Percentiles rank a stretch among this genome's conserved stretches.
These are phyloP conservation scores for Butyriboletus loyo DNA, from an alignment of 768 basidiomycete genomes.

Conservation along the genomic window DNA sequence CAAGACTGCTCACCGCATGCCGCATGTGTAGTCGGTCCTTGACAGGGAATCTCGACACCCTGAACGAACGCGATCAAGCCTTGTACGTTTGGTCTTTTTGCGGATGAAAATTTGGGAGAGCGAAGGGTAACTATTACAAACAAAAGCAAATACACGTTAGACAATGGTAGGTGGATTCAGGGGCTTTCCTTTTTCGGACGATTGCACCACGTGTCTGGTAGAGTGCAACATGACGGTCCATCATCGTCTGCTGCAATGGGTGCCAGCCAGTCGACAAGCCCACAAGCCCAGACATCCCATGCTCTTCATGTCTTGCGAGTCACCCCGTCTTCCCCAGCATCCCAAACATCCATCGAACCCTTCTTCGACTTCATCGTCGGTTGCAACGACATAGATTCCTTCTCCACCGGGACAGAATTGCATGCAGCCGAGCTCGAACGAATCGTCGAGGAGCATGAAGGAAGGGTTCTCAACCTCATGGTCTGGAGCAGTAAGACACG, in stretches of 20 bases:
- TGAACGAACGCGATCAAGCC: conserved; percentile 26
- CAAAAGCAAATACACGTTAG: conserved; percentile 26
- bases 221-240: background rate
- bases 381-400: conserved; percentile 65
- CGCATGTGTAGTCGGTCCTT: conserved; percentile 37
- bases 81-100: background rate
- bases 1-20: conserved; percentile 51
- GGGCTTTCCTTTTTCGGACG: conserved; percentile 13
- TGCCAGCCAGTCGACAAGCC: conserved; percentile 65
- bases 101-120: conserved; percentile 27
- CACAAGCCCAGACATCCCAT: conserved; percentile 35
- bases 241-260: conserved; percentile 47
- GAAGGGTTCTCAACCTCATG: conserved; percentile 60
- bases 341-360: conserved; percentile 78
- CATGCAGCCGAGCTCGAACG: conserved; percentile 71
- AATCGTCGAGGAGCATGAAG: conserved; percentile 83
- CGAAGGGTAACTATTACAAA: conserved; percentile 14
- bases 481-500: conserved; percentile 85
- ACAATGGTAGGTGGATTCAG: too few relatives aligned
- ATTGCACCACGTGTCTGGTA: background rate
- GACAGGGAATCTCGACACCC: conserved; percentile 30
- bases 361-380: conserved; percentile 98
- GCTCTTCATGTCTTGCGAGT: conserved; percentile 88
- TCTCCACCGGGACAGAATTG: conserved; percentile 46
- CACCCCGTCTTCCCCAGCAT: conserved; percentile 85